Conservation (phyloP, 73 alveolate species). For the Paramecium sonneborni region DNA sequence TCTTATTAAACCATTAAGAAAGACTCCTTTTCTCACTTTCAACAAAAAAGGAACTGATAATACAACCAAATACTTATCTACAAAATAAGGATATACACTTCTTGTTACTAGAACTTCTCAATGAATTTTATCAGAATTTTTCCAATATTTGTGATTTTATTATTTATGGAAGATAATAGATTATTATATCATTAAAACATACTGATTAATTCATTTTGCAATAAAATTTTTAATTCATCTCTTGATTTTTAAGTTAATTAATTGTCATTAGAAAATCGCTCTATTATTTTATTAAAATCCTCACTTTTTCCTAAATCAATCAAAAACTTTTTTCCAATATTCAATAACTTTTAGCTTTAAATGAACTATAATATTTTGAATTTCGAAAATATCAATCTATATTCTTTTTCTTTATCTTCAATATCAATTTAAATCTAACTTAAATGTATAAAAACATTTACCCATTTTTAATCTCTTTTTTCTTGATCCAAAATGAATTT, state of each 20-base stretch:
- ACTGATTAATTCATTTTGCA: neutral
- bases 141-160: neutral
- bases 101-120: neutral
- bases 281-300: neutral
- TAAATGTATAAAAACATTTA: neutral
- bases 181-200: neutral
- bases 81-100: constrained; percentile 24
- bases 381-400: neutral
- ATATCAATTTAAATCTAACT: neutral
- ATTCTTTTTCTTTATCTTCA: neutral
- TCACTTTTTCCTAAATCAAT: neutral
- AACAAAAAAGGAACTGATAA: neutral
- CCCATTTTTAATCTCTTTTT: neutral
- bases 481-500: neutral
- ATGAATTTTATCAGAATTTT: neutral
- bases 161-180: neutral
- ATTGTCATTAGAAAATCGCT: neutral
- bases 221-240: neutral
- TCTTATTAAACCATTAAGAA: neutral
- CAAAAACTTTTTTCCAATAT: neutral
- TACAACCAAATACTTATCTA: constrained; percentile 5
- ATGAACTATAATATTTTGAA: neutral
- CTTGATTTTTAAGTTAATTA: neutral
- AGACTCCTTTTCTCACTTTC: constrained; percentile 13
- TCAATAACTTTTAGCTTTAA: neutral